These are phyloP conservation scores for Debaryomycetaceae sp. DNA, from an alignment of 1,139 yeast species.

Conservation along the genomic window DNA sequence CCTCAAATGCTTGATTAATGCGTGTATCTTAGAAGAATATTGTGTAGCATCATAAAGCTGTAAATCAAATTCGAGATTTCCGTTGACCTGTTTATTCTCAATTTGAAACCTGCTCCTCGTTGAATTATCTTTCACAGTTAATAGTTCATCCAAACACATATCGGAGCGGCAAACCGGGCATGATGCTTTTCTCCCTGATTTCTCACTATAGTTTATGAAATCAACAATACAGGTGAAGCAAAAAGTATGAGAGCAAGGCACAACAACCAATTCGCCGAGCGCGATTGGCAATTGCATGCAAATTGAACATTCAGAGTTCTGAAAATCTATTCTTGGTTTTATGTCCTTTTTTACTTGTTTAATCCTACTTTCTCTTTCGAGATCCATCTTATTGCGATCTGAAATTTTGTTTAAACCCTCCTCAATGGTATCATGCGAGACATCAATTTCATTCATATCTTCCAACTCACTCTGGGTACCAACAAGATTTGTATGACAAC, in stretches of 20 bases:
- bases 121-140: slow-evolving; percentile 31
- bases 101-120: slow-evolving; percentile 30
- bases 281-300: slow-evolving; percentile 69
- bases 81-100: slow-evolving; percentile 23
- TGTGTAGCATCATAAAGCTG: slow-evolving; percentile 47
- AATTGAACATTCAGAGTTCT: slow-evolving; percentile 75
- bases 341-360: slow-evolving; percentile 19
- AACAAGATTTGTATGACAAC: slow-evolving; percentile 76
- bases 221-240: slow-evolving; percentile 74
- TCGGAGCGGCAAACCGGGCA: slow-evolving; percentile 62
- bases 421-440: neutral
- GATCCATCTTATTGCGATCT: slow-evolving; percentile 12
- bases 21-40: slow-evolving; percentile 71
- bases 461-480: slow-evolving; percentile 42
- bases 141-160: slow-evolving; percentile 42
- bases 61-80: slow-evolving; percentile 21
- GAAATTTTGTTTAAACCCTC: slow-evolving; percentile 18
- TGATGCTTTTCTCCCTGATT: slow-evolving; percentile 22
- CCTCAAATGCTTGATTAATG: slow-evolving; percentile 59
- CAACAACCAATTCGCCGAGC: slow-evolving; percentile 54
- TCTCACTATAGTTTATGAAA: slow-evolving; percentile 52
- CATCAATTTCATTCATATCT: slow-evolving; percentile 26
- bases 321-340: slow-evolving; percentile 27
- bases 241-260: slow-evolving; percentile 79
- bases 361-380: slow-evolving; percentile 11